Base-by-base conservation (phyloP, 257 asterid species). In the Galeopsis tetrahit region DNA sequence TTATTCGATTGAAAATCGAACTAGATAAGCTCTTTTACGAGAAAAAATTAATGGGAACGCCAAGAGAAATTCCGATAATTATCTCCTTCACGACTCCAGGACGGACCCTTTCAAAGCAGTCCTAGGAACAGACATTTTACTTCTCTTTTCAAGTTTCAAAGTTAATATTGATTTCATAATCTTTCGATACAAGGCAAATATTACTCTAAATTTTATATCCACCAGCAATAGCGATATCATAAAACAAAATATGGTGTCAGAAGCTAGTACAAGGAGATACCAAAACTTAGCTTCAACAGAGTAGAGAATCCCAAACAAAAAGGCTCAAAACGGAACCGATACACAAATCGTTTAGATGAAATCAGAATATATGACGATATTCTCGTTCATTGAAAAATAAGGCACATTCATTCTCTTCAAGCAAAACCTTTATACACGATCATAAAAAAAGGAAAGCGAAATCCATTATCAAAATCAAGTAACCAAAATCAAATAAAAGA, bases 21-120 rank as follows among this genome's bases (percentile, higher is more conserved):
- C 74, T 14, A 72, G 44, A 58, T 56, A 10, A 48, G 70, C 70
- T 52, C 78, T 67, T 55, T 67, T 65, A 57, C 28, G 58, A 75
- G 77, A 79, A 74, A 60, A 72, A 69, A 82, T 40, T 34, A 33
- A 44, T 8, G 63, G 68, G 59, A 28, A 49, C 58, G 44, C 95
- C 96, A 56, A 86, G 86, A 6, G 68, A 70, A 14, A 69, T 68
- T 73, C 83, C 96, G 2, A 85, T 75, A 39, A 85, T 35, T 31
- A 90, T 81, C 80, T 90, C 97, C 83, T 85, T 90, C 72, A 88
- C 87, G 42, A 88, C 95, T 64, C 87, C 88, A 10, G 93, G 95
- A 35, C 95, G 93, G 95, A 35, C 95, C 93, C 75, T 80, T 88
- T 80, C 86, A 72, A n/a, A 39, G 88, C 94, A 28, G 87, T 69